phyloP scores from a whole-genome alignment of 2,329 filamentous ascomycete genomes.

The Fusarium piperis region DNA sequence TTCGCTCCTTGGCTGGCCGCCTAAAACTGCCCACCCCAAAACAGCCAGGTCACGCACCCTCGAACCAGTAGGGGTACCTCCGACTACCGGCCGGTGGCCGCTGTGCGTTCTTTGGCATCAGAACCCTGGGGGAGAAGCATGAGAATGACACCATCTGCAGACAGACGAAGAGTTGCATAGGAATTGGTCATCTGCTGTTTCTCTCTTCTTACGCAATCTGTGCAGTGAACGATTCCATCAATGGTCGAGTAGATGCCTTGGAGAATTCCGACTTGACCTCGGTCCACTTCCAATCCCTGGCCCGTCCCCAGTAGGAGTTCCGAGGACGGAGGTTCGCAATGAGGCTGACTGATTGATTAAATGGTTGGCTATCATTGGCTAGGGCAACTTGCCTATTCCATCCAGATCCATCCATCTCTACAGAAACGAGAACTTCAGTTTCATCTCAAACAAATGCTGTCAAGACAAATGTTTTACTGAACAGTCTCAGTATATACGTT shows the following conservation, averaged over 20 bases:
- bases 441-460: neutral
- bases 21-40: slow-evolving; percentile 25
- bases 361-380: slow-evolving; percentile 28
- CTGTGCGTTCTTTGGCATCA: neutral
- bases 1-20: neutral
- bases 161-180: slow-evolving; percentile 3
- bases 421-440: neutral
- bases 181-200: slow-evolving; percentile 25
- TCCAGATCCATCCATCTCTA: neutral
- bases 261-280: neutral
- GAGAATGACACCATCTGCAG: slow-evolving; percentile 31
- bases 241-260: neutral
- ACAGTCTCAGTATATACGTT: slow-evolving; percentile 14
- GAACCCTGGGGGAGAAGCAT: slow-evolving; percentile 4
- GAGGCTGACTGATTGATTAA: slow-evolving; percentile 42
- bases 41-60: neutral
- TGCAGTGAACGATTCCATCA: neutral
- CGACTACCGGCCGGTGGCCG: slow-evolving; percentile 44
- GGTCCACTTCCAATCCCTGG: slow-evolving; percentile 1
- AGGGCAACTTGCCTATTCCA: neutral
- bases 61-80: slow-evolving; percentile 24
- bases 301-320: slow-evolving; percentile 23
- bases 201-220: neutral
- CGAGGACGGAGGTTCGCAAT: slow-evolving; percentile 27
- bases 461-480: neutral